Base-by-base conservation (phyloP, 345 rosid species). In the Bruguiera parviflora region DNA sequence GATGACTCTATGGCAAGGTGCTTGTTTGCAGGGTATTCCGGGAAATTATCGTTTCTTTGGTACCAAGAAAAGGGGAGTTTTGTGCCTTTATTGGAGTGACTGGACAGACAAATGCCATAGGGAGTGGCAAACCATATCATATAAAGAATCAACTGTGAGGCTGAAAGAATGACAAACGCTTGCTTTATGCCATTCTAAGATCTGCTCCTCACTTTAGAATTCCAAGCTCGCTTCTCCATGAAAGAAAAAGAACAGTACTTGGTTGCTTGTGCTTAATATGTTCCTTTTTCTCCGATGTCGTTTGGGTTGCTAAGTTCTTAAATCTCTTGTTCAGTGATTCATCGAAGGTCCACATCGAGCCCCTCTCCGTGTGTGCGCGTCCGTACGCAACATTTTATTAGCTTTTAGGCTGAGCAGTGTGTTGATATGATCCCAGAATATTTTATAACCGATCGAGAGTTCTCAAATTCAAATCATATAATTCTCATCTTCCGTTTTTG, bases 191-290 rank as follows among this genome's bases (percentile, higher is more conserved):
- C 63, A 65, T 65, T 63, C 73, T 56, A 69, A 69, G 79, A 71
- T 83, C 73, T 83, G 67, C 67, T 61, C 65, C 68, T 58, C 78
- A 58, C 84, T 78, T 80, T 84, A 79, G 84, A 74, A 80, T 78
- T 86, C 87, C 79, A 80, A 80, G 84, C 85, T 82, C 88, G 72
- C 37, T 74, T 77, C 82, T 71, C 87, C 65, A 81, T 75, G 79
- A 70, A 78, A 58, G 73, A 64, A 76, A 74, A 80, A 76, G 6
- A 81, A 65, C 70, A 75, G 65, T 67, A 76, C 77, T 77, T 78
- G 73, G 82, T 81, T 85, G 76, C 81, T 79, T 81, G 81, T 72
- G 84, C 85, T 75, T 58, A 65, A 73, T 79, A 69, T 72, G 75
- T 59, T 81, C 80, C 83, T 78, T 78, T 78, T 83, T 43, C 68